Percentiles rank a stretch among this genome's conserved stretches.
Conservation (phyloP, 2,329 filamentous ascomycete species). For the Penicillium sp. region DNA sequence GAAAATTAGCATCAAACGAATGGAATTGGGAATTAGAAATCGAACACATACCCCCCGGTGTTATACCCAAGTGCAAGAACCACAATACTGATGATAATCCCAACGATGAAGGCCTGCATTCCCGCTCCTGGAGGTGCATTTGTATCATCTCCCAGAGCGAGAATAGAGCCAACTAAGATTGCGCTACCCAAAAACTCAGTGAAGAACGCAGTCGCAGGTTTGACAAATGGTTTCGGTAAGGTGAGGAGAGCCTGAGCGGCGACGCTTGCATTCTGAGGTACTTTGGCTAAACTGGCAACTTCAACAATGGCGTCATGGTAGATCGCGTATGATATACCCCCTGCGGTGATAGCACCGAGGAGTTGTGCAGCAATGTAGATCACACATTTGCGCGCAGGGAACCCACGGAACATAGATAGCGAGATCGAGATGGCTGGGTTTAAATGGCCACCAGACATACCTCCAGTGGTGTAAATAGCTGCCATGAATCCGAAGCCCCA, state of each 20-base stretch:
- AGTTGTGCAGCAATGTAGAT: slow-evolving; percentile 37
- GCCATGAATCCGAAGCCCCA: slow-evolving; percentile 37
- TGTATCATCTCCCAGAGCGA: slow-evolving; percentile 43
- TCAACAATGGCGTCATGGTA: slow-evolving; percentile 37
- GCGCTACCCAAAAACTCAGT: slow-evolving; percentile 38
- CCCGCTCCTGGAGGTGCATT: slow-evolving; percentile 47
- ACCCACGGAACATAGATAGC: slow-evolving; percentile 35
- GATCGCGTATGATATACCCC: slow-evolving; percentile 34
- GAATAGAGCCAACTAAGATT: slow-evolving; percentile 31
- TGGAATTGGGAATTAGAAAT: neutral
- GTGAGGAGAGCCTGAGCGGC: slow-evolving; percentile 29
- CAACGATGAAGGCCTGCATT: slow-evolving; percentile 36
- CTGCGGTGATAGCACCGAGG: slow-evolving; percentile 36
- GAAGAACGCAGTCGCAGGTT: slow-evolving; percentile 35
- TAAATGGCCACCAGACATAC: slow-evolving; percentile 50
- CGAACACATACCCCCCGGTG: slow-evolving; percentile 30
- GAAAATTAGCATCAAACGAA: neutral
- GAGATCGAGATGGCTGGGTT: slow-evolving; percentile 47
- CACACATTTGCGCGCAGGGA: slow-evolving; percentile 28
- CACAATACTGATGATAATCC: slow-evolving; percentile 16
- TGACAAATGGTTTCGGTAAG: slow-evolving; percentile 25
- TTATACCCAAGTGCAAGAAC: slow-evolving; percentile 33
- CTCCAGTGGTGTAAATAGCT: slow-evolving; percentile 47
- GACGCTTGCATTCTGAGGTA: slow-evolving; percentile 17
- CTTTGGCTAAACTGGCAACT: slow-evolving; percentile 12